A percentile compares a stretch with the other conserved stretches of the same genome.
Conservation (phyloP, 1,139 yeast species). For the Yamadazyma friedrichii region DNA sequence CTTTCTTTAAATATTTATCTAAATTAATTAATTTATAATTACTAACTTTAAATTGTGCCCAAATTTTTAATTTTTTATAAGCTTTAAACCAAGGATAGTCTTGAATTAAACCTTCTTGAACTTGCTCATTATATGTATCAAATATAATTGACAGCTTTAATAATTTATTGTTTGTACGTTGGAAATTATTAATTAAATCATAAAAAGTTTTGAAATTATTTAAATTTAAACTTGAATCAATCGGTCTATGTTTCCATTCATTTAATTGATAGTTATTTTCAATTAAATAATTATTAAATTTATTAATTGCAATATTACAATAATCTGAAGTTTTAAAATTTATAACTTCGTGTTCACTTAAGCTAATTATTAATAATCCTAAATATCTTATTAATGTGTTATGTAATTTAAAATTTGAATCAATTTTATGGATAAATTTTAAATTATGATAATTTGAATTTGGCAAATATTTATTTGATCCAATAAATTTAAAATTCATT, state of each 20-base stretch:
- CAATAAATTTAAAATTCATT: constrained; percentile 35
- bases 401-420: constrained; percentile 31
- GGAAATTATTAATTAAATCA: constrained; percentile 20
- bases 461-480: constrained; percentile 36
- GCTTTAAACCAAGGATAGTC: constrained; percentile 75
- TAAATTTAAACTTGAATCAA: constrained; percentile 21
- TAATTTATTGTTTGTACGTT: constrained; percentile 14
- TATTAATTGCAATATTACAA: constrained; percentile 19
- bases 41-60: constrained; percentile 54
- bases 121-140: constrained; percentile 34
- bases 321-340: constrained; percentile 28
- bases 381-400: constrained; percentile 38
- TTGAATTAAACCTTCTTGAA: constrained; percentile 48
- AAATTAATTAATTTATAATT: constrained; percentile 54
- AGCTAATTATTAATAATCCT: constrained; percentile 36
- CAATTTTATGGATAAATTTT: constrained; percentile 35
- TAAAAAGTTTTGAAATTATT: constrained; percentile 17
- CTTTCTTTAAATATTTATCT: constrained; percentile 35
- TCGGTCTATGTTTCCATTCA: constrained; percentile 23
- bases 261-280: constrained; percentile 14
- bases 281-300: constrained; percentile 18
- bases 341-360: constrained; percentile 46
- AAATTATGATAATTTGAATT: constrained; percentile 38
- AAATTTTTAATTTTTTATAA: constrained; percentile 55
- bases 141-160: constrained; percentile 22